Evolutionary conservation across 129 eudicot genomes (phyloP).

Genomic region (Lonicera japonica): DNA sequence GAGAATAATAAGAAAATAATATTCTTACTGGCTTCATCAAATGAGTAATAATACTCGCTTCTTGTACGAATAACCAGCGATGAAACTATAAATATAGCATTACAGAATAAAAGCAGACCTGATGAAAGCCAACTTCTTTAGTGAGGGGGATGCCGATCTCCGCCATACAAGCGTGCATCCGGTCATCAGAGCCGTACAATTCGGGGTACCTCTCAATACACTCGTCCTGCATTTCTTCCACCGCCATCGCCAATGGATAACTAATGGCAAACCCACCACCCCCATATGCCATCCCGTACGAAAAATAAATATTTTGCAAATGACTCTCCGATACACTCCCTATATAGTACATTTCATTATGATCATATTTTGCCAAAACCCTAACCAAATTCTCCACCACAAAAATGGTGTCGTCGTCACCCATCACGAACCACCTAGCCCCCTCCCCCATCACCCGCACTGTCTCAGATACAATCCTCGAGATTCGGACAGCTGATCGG

Average conservation of each 20-base stretch:
- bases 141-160: conserved; percentile 62
- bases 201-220: conserved; percentile 39
- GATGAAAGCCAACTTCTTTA: conserved; percentile 49
- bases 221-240: conserved; percentile 39
- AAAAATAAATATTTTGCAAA: conserved; percentile 32
- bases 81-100: too few species aligned
- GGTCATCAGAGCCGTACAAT: conserved; percentile 50
- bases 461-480: conserved; percentile 46
- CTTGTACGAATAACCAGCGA: too few species aligned
- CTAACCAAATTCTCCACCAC: conserved; percentile 41
- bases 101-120: conserved; percentile 29
- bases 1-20: too few species aligned
- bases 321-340: conserved; percentile 48
- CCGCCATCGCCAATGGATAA: conserved; percentile 46
- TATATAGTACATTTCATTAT: conserved; percentile 41
- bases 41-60: too few species aligned
- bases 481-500: conserved; percentile 36
- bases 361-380: conserved; percentile 45
- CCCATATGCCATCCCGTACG: conserved; percentile 54
- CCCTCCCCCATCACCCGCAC: conserved; percentile 24
- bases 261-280: conserved; percentile 68
- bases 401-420: conserved; percentile 59
- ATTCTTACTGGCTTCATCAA: too few species aligned
- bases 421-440: conserved; percentile 57
- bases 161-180: conserved; percentile 63